Conservation (phyloP, 2,329 filamentous ascomycete species). For the Penicillium sp. region DNA sequence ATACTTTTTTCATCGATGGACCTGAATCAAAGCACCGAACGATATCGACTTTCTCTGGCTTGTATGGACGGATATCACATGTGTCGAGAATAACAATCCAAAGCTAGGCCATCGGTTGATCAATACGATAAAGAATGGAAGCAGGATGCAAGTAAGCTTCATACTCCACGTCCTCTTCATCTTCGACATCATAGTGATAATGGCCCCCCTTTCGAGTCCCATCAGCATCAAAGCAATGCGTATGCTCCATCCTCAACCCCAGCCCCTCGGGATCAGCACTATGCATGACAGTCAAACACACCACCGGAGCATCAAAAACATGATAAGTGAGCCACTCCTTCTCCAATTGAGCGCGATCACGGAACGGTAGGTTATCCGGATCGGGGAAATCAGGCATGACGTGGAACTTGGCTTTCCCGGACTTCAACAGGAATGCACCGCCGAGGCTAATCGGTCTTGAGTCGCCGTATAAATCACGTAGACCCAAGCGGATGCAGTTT, state of each 20-base stretch:
- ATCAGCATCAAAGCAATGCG: slow-evolving; percentile 44
- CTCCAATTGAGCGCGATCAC: slow-evolving; percentile 28
- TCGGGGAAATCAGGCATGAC: slow-evolving; percentile 49
- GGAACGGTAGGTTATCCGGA: slow-evolving; percentile 26
- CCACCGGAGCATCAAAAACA: slow-evolving; percentile 37
- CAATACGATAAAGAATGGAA: slow-evolving; percentile 42
- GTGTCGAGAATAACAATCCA: background rate
- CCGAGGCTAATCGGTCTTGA: slow-evolving; percentile 38
- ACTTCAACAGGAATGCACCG: slow-evolving; percentile 43
- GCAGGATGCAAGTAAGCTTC: slow-evolving; percentile 50
- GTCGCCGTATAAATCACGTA: slow-evolving; percentile 32
- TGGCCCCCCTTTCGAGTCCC: slow-evolving; percentile 42
- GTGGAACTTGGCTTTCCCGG: slow-evolving; percentile 40
- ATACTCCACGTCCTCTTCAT: slow-evolving; percentile 43
- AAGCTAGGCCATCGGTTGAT: slow-evolving; percentile 18
- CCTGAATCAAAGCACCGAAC: no score
- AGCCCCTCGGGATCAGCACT: slow-evolving; percentile 42
- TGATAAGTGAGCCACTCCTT: slow-evolving; percentile 43
- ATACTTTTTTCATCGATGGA: no score
- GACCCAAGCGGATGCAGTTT: slow-evolving; percentile 14
- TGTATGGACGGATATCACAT: background rate
- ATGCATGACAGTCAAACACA: slow-evolving; percentile 45
- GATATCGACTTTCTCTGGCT: no score
- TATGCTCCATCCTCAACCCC: slow-evolving; percentile 49
- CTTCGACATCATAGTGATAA: slow-evolving; percentile 45